Evolutionary conservation across 2,329 filamentous ascomycete species (phyloP).

Genomic region (Pyricularia sp.): DNA sequence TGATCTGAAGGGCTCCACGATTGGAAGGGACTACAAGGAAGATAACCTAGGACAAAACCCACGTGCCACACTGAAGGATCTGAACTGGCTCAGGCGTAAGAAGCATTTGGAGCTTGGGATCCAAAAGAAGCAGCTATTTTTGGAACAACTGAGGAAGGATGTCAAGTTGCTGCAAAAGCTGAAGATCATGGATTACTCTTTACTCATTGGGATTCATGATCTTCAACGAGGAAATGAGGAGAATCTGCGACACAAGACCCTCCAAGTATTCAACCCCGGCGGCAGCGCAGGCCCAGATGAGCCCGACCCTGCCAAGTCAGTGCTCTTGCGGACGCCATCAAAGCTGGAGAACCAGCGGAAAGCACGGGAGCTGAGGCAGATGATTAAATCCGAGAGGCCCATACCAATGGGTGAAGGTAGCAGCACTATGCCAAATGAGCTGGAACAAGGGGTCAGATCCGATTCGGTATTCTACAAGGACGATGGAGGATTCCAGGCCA

Average conservation of each 20-base stretch:
- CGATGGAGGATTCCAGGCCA: constrained; percentile 87
- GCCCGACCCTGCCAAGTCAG: constrained; percentile 39
- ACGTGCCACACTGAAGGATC: constrained; percentile 85
- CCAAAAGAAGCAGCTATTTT: constrained; percentile 77
- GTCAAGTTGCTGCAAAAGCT: constrained; percentile 78
- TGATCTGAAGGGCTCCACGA: constrained; percentile 91
- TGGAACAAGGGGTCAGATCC: constrained; percentile 60
- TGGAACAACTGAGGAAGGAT: constrained; percentile 81
- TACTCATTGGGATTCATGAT: constrained; percentile 92
- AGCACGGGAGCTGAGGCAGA: constrained; percentile 80
- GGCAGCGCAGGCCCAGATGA: constrained; percentile 50
- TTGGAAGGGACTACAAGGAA: constrained; percentile 85
- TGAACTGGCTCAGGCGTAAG: constrained; percentile 89
- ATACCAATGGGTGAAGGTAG: constrained; percentile 81
- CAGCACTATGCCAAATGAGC: constrained; percentile 83
- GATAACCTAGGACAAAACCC: constrained; percentile 83
- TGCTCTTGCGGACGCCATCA: constrained; percentile 81
- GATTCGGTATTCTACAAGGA: constrained; percentile 85
- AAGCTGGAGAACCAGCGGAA: constrained; percentile 88
- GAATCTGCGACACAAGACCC: constrained; percentile 78
- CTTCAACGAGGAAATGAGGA: constrained; percentile 86
- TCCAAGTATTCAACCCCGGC: constrained; percentile 89
- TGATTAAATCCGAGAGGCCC: constrained; percentile 86
- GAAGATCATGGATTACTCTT: constrained; percentile 98
- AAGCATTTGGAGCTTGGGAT: constrained; percentile 82